Evolutionary conservation across 768 basidiomycete species (phyloP).

Genomic region (Serendipita sp.): DNA sequence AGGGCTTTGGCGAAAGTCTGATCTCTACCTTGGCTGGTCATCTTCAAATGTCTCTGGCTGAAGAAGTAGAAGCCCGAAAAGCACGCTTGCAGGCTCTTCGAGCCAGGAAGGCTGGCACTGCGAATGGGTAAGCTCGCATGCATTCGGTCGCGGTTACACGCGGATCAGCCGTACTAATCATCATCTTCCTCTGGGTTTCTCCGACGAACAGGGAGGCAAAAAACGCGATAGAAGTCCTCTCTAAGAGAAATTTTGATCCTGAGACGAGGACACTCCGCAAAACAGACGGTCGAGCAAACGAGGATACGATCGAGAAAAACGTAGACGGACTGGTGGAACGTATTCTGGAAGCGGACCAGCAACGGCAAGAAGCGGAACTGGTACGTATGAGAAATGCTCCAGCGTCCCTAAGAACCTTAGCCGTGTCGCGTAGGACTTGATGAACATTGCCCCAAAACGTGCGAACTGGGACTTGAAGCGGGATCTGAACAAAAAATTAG

Average conservation of each 20-base stretch:
- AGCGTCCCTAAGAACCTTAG: neutral
- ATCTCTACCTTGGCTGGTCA: no score
- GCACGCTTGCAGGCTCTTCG: conserved; percentile 63
- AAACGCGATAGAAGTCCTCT: neutral
- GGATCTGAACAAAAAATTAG: conserved; percentile 79
- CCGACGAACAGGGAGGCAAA: neutral
- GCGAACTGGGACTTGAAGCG: conserved; percentile 94
- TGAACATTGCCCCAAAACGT: conserved; percentile 94
- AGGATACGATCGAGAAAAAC: conserved; percentile 77
- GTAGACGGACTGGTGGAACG: conserved; percentile 70
- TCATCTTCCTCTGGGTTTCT: neutral
- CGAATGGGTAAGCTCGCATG: conserved; percentile 27
- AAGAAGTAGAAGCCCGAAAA: conserved; percentile 67
- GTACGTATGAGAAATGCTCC: conserved; percentile 28
- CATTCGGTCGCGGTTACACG: neutral
- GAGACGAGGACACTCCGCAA: conserved; percentile 65
- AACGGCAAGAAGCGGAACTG: conserved; percentile 70
- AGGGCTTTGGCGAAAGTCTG: no score
- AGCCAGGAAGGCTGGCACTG: conserved; percentile 50
- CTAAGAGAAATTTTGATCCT: conserved; percentile 80
- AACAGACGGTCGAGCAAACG: conserved; percentile 32
- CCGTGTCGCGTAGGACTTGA: conserved; percentile 49
- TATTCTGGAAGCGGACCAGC: conserved; percentile 78
- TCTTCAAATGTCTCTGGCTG: conserved; percentile 44
- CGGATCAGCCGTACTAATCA: neutral